These are phyloP conservation scores for Rhynchosporium graminicola DNA, from an alignment of 2,329 filamentous ascomycete genomes.

Conservation along the genomic window DNA sequence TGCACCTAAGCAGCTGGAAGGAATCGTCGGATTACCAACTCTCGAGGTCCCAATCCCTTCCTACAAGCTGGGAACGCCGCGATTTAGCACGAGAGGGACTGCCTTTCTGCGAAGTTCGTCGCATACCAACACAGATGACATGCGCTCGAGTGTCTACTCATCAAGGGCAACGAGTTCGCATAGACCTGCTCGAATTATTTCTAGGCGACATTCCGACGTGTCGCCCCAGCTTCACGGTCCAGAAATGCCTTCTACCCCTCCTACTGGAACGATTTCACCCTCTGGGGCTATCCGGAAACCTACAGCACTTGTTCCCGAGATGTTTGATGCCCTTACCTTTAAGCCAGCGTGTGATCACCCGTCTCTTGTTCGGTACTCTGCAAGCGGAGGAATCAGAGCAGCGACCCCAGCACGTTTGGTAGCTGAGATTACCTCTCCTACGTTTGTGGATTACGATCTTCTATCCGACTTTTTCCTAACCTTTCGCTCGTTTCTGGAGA, in stretches of 20 bases:
- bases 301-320: conserved; percentile 63
- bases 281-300: conserved; percentile 29
- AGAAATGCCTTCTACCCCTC: conserved; percentile 24
- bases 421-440: conserved; percentile 93
- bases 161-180: conserved; percentile 33
- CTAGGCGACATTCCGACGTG: conserved; percentile 39
- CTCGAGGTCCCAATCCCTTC: conserved; percentile 79
- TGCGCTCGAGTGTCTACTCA: conserved; percentile 60
- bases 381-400: conserved; percentile 75
- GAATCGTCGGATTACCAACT: conserved; percentile 49
- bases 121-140: conserved; percentile 73
- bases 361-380: conserved; percentile 79
- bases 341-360: conserved; percentile 78
- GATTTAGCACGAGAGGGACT: conserved; percentile 75
- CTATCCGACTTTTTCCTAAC: conserved; percentile 98
- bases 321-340: conserved; percentile 80
- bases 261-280: conserved; percentile 19
- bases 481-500: conserved; percentile 82
- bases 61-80: conserved; percentile 79
- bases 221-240: conserved; percentile 33
- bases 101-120: conserved; percentile 79
- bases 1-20: conserved; percentile 60
- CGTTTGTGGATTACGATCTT: conserved; percentile 93
- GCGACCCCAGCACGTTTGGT: conserved; percentile 90
- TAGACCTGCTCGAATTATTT: conserved; percentile 31